Conservation (phyloP, 495 filamentous ascomycete genomes). For the Endocarpon pusillum region DNA sequence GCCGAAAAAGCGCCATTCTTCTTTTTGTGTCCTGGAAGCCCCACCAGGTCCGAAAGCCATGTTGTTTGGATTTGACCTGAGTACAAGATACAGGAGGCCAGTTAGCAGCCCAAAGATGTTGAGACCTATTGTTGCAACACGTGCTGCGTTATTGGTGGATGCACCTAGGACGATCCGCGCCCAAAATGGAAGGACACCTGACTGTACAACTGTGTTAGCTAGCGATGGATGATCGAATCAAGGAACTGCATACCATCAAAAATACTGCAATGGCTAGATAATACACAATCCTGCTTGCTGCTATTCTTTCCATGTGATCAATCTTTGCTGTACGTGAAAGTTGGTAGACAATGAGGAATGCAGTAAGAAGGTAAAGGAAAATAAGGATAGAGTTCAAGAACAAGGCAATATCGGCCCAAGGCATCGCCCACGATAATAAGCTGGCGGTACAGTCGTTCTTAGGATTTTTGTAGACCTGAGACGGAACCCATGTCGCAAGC, state of each 20-base stretch:
- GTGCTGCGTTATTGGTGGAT: constrained; percentile 10
- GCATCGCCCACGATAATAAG: constrained; percentile 15
- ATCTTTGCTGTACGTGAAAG: constrained; percentile 12
- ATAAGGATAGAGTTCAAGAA: constrained; percentile 8
- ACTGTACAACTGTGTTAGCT: constrained; percentile 8
- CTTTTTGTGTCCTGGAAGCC: constrained; percentile 8
- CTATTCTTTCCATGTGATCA: constrained; percentile 17
- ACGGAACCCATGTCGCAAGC: constrained; percentile 16
- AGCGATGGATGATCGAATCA: background rate
- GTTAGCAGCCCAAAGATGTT: constrained; percentile 19
- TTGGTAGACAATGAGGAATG: constrained; percentile 9
- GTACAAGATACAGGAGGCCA: constrained; percentile 17
- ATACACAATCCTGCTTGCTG: constrained; percentile 21
- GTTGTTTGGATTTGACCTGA: constrained; percentile 17
- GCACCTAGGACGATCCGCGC: constrained; percentile 4
- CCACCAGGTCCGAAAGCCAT: constrained; percentile 14
- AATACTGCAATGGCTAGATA: constrained; percentile 16
- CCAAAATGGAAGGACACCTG: constrained; percentile 18
- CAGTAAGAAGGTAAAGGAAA: constrained; percentile 5
- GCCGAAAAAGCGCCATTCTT: constrained; percentile 14
- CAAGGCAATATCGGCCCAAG: constrained; percentile 13
- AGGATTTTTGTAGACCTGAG: constrained; percentile 4
- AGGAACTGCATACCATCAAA: constrained; percentile 14
- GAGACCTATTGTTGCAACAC: constrained; percentile 20
- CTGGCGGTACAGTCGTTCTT: constrained; percentile 13